A percentile compares a stretch with the other conserved stretches of the same genome.
phyloP scores from a whole-genome alignment of 495 filamentous ascomycete species.

The Xylaria bambusicola region DNA sequence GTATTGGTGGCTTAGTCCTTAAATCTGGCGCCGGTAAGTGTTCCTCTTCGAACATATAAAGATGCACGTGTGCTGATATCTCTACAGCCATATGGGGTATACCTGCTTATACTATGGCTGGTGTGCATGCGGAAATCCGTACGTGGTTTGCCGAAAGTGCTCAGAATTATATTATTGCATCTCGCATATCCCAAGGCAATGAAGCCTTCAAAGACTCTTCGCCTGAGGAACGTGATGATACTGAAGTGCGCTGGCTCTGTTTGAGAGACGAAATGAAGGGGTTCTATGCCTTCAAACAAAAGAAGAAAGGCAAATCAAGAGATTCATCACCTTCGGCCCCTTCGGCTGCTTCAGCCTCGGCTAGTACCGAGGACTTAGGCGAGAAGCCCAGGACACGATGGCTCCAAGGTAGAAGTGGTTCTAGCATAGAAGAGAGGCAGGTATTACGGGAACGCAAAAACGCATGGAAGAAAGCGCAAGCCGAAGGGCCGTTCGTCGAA shows the following conservation, averaged over 20 bases:
- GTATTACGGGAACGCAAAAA: constrained; percentile 52
- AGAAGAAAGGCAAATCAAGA: constrained; percentile 35
- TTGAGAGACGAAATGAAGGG: constrained; percentile 55
- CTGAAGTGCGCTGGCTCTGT: constrained; percentile 59
- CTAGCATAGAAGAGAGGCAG: constrained; percentile 46
- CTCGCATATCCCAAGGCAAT: constrained; percentile 70
- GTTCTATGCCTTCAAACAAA: constrained; percentile 42
- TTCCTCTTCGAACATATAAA: not conserved
- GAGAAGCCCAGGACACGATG: constrained; percentile 40
- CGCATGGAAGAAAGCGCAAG: constrained; percentile 33
- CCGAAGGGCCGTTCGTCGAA: constrained; percentile 35
- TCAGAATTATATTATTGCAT: constrained; percentile 70
- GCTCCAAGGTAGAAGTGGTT: constrained; percentile 41
- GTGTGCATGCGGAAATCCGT: constrained; percentile 72
- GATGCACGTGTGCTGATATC: constrained; percentile 16
- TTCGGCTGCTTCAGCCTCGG: constrained; percentile 18
- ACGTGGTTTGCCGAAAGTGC: constrained; percentile 63
- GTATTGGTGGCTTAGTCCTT: constrained; percentile 67
- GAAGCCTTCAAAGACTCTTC: constrained; percentile 56
- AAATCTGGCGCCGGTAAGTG: constrained; percentile 68
- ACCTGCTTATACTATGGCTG: constrained; percentile 73
- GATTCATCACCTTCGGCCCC: constrained; percentile 20
- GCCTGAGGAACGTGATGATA: constrained; percentile 55
- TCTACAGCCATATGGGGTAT: constrained; percentile 58
- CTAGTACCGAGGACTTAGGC: constrained; percentile 17